Percentiles rank a stretch among this genome's conserved stretches.
Conservation (phyloP, 345 rosid genomes). For the Boechera divaricarpa region DNA sequence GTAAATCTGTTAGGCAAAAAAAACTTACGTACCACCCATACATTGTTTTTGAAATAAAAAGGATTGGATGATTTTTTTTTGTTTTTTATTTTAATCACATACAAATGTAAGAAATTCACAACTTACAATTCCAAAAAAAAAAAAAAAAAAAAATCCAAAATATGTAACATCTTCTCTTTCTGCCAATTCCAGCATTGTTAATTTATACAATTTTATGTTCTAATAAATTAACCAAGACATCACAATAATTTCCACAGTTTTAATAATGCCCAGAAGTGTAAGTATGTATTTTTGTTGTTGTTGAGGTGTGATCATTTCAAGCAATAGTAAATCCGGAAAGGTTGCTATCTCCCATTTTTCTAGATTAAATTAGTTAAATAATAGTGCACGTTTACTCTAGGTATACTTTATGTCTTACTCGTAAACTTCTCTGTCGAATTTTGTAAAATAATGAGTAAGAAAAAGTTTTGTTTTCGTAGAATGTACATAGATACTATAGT, state of each 20-base stretch:
- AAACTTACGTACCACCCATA: neutral
- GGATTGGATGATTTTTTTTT: too few species aligned
- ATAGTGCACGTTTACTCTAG: neutral
- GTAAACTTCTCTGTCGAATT: neutral
- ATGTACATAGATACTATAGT: neutral
- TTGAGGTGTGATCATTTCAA: slow-evolving; percentile 5
- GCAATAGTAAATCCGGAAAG: neutral
- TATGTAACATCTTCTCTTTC: neutral
- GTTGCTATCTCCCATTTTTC: neutral
- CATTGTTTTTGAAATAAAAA: neutral
- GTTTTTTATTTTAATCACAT: neutral
- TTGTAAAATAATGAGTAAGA: slow-evolving; percentile 12
- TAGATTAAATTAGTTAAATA: neutral
- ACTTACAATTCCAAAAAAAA: neutral
- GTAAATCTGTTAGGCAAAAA: neutral
- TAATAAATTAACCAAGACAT: neutral
- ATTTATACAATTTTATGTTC: neutral
- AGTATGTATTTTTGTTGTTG: neutral
- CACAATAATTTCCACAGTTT: neutral
- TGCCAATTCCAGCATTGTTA: neutral
- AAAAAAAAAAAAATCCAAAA: neutral
- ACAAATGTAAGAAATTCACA: neutral
- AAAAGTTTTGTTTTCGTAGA: neutral
- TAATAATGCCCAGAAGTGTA: neutral
- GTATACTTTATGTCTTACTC: neutral